Evolutionary conservation across 768 basidiomycete genomes (phyloP).

Genomic region (Hydnum rufescens): DNA sequence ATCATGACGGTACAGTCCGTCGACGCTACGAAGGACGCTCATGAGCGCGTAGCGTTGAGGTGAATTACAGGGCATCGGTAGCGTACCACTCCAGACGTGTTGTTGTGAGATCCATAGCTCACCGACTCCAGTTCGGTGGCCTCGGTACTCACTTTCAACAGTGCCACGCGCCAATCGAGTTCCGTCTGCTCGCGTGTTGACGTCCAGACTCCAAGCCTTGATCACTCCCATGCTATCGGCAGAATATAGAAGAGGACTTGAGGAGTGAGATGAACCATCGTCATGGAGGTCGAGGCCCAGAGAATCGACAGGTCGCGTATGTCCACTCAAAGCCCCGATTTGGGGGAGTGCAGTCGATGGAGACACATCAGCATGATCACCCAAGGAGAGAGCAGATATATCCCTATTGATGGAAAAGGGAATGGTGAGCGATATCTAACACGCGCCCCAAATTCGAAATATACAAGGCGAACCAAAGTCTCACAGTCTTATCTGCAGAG

Average conservation of each 20-base stretch:
- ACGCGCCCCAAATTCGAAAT: too few species aligned
- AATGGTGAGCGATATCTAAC: too few species aligned
- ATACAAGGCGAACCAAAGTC: slow-evolving; percentile 54
- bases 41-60: too few species aligned
- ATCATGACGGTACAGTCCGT: slow-evolving; percentile 63
- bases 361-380: too few species aligned
- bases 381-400: slow-evolving; percentile 1
- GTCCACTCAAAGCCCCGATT: slow-evolving; percentile 55
- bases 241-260: slow-evolving; percentile 35
- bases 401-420: slow-evolving; percentile 13
- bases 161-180: slow-evolving; percentile 25
- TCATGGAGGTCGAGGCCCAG: slow-evolving; percentile 33
- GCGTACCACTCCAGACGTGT: slow-evolving; percentile 76
- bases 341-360: slow-evolving; percentile 10
- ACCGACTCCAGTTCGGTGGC: slow-evolving; percentile 73
- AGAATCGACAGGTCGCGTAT: slow-evolving; percentile 71
- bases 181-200: slow-evolving; percentile 14
- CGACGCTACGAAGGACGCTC: slow-evolving; percentile 65
- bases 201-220: slow-evolving; percentile 52
- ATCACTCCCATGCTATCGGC: slow-evolving; percentile 87
- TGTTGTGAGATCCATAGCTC: slow-evolving; percentile 46
- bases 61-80: too few species aligned
- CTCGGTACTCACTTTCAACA: slow-evolving; percentile 33
- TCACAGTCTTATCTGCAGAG: slow-evolving; percentile 73
- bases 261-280: slow-evolving; percentile 4